Evolutionary conservation across 169 alveolate species (phyloP).

Genomic region (Besnoitia besnoiti): DNA sequence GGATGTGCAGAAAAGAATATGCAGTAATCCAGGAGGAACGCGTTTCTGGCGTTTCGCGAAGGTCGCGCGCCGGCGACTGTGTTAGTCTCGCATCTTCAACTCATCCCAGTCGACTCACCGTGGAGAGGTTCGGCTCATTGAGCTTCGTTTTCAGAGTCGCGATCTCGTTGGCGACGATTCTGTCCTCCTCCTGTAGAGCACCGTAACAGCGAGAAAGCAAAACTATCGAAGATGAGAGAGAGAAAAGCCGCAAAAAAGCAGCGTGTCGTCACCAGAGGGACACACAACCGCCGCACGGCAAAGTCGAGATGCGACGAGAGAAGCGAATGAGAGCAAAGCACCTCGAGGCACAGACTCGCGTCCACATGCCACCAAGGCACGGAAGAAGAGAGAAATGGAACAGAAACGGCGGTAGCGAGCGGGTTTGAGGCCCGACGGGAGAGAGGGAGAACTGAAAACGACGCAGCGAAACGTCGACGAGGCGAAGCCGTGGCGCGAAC

Average conservation of each 20-base stretch:
- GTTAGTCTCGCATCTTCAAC: neutral
- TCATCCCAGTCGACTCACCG: constrained; percentile 7
- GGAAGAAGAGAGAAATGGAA: neutral
- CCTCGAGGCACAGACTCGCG: too few species aligned
- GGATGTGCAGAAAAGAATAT: too few species aligned
- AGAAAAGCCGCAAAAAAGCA: neutral
- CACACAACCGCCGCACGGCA: neutral
- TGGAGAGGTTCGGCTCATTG: constrained; percentile 79
- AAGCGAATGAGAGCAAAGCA: neutral
- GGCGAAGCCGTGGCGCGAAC: neutral
- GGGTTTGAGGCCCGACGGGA: neutral
- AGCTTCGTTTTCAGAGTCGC: constrained; percentile 81
- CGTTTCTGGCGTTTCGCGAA: too few species aligned
- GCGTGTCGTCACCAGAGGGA: neutral
- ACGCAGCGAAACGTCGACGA: neutral
- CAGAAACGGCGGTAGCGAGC: too few species aligned
- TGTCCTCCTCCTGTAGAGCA: constrained; percentile 87
- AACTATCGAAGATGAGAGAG: neutral
- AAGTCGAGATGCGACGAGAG: neutral
- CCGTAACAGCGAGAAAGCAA: neutral
- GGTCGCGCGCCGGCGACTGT: neutral
- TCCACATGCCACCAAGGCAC: too few species aligned
- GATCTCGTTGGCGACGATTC: constrained; percentile 88
- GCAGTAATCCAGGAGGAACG: too few species aligned
- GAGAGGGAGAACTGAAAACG: neutral